Base-by-base conservation (phyloP, 768 basidiomycete species). In the Grammothele lineata region DNA sequence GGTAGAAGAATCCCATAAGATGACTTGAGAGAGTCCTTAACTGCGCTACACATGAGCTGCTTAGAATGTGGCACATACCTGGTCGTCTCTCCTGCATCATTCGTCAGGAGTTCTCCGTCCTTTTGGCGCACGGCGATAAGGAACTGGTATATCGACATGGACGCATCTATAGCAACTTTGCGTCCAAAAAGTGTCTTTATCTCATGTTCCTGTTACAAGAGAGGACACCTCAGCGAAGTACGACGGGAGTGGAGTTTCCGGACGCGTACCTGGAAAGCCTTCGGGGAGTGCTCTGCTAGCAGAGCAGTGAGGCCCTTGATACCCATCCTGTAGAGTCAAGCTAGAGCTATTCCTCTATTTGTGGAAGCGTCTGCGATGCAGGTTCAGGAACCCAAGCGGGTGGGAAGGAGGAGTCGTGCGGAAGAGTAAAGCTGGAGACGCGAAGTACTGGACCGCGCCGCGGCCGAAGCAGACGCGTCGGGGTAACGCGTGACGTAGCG, bases 121-220 rank as follows among this genome's bases (percentile, higher is more conserved):
- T 83, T 85, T 67, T 95, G 93, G 24, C 96, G 78, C 10, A 98
- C 96, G 17, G 96, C 96, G 48, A 99, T 98, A 49, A 99, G 81
- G 67, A 99, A 99, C 63, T 95, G 92, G 74, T 93, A 95, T 42
- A 94, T 93, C 2, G 85, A 89, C 90, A 93, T 92, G 50, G 90
- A 93, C 62, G 96, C 96, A 74, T 99, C 96, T 55, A 99, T 92
- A 49, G 95, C 95, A 55, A 98, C 93, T 72, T 97, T 98, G 58
- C 96, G 84, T 1, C 96, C 95, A 57, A 99, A 98, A 36, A 99
- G 83, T 21, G 91, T 93, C 71, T 96, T 95, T 47, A 97, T 97
- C 32, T 95, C 91, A 62, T 94, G 91, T 57, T 94, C 92, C 65
- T 85, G 63, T 48, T 15, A 21, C 32, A 18, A 37, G 30, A 15